Conservation (phyloP, 129 eudicot genomes). For the Centrapalus pauciflorus region DNA sequence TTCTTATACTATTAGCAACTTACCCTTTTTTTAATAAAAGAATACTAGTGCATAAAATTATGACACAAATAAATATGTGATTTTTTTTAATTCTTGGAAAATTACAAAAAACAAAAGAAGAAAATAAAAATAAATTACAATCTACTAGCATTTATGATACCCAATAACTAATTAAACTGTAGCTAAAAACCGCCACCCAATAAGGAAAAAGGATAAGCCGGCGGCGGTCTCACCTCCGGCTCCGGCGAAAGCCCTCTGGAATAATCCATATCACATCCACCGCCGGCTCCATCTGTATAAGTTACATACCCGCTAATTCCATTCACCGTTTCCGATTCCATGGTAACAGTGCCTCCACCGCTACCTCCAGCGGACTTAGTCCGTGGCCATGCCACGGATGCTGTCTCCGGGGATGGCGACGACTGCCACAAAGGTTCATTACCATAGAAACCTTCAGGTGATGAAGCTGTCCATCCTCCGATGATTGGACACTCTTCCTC, state of each 20-base stretch:
- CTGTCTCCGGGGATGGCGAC: constrained; percentile 32
- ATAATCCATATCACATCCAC: constrained; percentile 16
- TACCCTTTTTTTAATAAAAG: no score
- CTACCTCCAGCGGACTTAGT: not conserved
- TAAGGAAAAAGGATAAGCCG: constrained; percentile 66
- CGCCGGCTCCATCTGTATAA: not conserved
- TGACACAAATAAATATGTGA: not conserved
- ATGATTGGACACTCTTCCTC: constrained; percentile 31
- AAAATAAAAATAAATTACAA: not conserved
- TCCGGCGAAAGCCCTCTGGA: constrained; percentile 24
- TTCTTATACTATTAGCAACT: no score
- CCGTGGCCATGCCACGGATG: constrained; percentile 20
- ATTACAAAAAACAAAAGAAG: not conserved
- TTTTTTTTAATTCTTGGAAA: not conserved
- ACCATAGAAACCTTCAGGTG: constrained; percentile 35
- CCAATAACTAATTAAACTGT: constrained; percentile 5
- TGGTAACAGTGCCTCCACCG: not conserved
- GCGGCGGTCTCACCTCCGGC: constrained; percentile 32
- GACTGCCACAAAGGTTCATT: constrained; percentile 26
- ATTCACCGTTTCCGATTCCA: not conserved
- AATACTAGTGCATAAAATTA: no score
- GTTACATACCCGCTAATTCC: not conserved
- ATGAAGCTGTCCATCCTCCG: constrained; percentile 11
- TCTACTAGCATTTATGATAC: not conserved
- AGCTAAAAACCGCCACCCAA: constrained; percentile 67